These are phyloP conservation scores for Neobulgaria alba DNA, from an alignment of 2,329 filamentous ascomycete genomes.

Conservation along the genomic window DNA sequence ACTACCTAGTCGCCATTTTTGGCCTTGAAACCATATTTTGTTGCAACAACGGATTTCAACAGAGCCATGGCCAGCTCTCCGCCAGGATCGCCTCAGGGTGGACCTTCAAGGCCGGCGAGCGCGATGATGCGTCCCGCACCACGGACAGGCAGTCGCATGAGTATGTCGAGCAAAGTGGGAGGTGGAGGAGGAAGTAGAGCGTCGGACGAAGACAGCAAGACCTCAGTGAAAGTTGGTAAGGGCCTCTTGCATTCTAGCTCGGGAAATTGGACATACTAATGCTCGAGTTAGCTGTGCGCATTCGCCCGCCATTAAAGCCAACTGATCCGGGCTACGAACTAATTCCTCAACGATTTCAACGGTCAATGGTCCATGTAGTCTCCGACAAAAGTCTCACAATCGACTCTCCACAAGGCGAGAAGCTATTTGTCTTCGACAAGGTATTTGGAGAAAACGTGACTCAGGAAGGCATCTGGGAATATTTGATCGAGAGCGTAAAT, in stretches of 20 bases:
- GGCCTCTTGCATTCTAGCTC: slow-evolving; percentile 24
- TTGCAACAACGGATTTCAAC: slow-evolving; percentile 22
- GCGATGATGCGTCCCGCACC: slow-evolving; percentile 67
- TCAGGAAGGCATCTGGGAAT: slow-evolving; percentile 91
- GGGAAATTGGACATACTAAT: slow-evolving; percentile 4
- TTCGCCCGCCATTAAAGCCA: slow-evolving; percentile 76
- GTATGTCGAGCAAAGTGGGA: slow-evolving; percentile 60
- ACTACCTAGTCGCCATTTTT: background rate
- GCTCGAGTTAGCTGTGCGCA: slow-evolving; percentile 64
- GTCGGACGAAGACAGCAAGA: slow-evolving; percentile 84
- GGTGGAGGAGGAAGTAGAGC: slow-evolving; percentile 61
- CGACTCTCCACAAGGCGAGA: slow-evolving; percentile 84
- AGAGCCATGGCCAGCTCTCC: slow-evolving; percentile 58
- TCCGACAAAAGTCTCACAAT: slow-evolving; percentile 79
- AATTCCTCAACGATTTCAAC: slow-evolving; percentile 91
- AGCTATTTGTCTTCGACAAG: slow-evolving; percentile 93
- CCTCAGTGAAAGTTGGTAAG: slow-evolving; percentile 93
- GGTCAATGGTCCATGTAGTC: slow-evolving; percentile 83
- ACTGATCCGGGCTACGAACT: slow-evolving; percentile 89
- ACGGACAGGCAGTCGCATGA: slow-evolving; percentile 80
- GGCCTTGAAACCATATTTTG: slow-evolving; percentile 20
- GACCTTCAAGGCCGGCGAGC: slow-evolving; percentile 66
- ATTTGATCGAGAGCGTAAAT: slow-evolving; percentile 79
- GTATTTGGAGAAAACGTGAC: slow-evolving; percentile 78
- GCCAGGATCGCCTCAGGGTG: slow-evolving; percentile 52